A percentile compares a stretch with the other conserved stretches of the same genome.
phyloP scores from a whole-genome alignment of 495 filamentous ascomycete genomes.

The Saxispiralis lemnorum region DNA sequence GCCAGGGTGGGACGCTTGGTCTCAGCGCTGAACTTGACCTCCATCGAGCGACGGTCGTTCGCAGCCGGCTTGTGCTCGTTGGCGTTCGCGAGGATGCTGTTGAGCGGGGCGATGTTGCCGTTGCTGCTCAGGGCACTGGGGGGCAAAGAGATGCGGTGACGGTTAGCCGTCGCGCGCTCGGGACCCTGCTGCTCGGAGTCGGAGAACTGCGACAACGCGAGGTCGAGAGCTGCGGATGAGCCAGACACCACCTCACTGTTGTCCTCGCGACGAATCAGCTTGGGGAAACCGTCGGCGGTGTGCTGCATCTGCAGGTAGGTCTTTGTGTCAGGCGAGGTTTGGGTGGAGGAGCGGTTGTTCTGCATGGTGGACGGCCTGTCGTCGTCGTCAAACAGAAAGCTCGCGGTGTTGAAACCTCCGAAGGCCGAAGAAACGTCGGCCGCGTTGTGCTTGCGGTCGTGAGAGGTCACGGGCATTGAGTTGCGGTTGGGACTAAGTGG shows the following conservation, averaged over 20 bases:
- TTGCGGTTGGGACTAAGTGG: constrained; percentile 54
- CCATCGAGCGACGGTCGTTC: constrained; percentile 37
- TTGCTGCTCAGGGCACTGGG: constrained; percentile 12
- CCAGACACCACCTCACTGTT: constrained; percentile 55
- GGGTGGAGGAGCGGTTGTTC: not conserved
- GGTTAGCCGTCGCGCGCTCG: constrained; percentile 14
- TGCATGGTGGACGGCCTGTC: constrained; percentile 40
- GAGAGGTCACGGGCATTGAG: constrained; percentile 64
- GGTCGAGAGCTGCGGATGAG: constrained; percentile 63
- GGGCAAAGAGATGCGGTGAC: constrained; percentile 38
- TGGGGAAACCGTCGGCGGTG: constrained; percentile 68
- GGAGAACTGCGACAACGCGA: constrained; percentile 55
- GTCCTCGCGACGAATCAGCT: constrained; percentile 52
- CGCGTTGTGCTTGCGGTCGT: constrained; percentile 36
- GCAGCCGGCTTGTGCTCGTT: constrained; percentile 20
- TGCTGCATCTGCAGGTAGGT: constrained; percentile 55
- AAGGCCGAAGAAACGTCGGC: constrained; percentile 33
- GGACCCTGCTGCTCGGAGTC: constrained; percentile 32
- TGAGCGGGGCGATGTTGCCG: constrained; percentile 13
- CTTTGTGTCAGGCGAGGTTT: constrained; percentile 33
- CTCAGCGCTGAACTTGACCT: constrained; percentile 29
- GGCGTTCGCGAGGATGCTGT: constrained; percentile 12
- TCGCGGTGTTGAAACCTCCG: constrained; percentile 59
- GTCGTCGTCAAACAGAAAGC: constrained; percentile 72
- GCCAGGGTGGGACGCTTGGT: constrained; percentile 26